A percentile compares a stretch with the other conserved stretches of the same genome.
Conservation (phyloP, 768 basidiomycete genomes). For the Postia placenta region DNA sequence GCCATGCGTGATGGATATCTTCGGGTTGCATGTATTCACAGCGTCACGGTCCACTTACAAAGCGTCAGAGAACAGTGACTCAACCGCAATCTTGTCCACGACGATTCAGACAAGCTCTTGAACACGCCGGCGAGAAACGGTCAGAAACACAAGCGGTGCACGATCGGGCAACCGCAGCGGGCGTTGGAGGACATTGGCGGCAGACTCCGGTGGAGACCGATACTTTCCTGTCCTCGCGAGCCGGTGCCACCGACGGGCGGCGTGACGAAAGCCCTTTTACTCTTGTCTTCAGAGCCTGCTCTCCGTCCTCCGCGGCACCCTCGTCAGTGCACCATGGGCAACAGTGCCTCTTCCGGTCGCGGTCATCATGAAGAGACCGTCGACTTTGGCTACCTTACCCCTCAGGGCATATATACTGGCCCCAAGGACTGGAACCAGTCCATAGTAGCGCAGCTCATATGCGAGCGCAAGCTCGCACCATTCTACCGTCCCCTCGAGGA, state of each 20-base stretch:
- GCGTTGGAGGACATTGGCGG: neutral
- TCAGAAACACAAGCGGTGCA: no score
- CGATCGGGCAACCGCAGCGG: no score
- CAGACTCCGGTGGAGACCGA: neutral
- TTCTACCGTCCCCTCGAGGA: slow-evolving; percentile 97
- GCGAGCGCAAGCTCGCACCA: slow-evolving; percentile 84
- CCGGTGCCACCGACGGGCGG: neutral
- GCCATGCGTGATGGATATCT: no score
- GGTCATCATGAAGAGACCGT: slow-evolving; percentile 76
- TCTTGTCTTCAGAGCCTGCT: neutral
- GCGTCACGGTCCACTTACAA: no score
- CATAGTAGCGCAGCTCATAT: slow-evolving; percentile 82
- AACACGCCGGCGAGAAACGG: no score
- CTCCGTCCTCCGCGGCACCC: slow-evolving; percentile 49
- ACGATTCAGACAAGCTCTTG: no score
- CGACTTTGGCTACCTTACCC: slow-evolving; percentile 75
- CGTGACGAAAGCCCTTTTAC: slow-evolving; percentile 3
- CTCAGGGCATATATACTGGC: slow-evolving; percentile 84
- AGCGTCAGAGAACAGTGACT: no score
- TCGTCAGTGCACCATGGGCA: slow-evolving; percentile 79
- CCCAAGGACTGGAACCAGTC: slow-evolving; percentile 85
- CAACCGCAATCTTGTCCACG: no score
- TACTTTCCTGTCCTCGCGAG: neutral
- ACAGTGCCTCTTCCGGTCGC: slow-evolving; percentile 69
- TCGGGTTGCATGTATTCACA: no score